These are phyloP conservation scores for Botrytis squamosa DNA, from an alignment of 2,329 filamentous ascomycete genomes.

Conservation along the genomic window DNA sequence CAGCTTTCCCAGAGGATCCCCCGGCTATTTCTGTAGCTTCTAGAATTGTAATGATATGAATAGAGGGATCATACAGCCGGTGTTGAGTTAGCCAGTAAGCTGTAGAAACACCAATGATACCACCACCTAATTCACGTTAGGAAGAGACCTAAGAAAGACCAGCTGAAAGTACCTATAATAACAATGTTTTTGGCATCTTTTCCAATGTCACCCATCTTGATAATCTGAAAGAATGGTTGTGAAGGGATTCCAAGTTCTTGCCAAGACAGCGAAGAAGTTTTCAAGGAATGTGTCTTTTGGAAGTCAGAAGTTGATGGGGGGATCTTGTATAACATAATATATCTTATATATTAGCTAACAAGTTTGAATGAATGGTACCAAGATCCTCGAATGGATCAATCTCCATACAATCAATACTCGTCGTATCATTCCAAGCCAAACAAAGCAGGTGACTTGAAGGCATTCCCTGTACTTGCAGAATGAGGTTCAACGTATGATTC, in stretches of 20 bases:
- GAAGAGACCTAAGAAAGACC: not conserved
- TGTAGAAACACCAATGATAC: constrained; percentile 85
- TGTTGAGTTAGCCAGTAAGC: constrained; percentile 89
- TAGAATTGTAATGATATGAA: constrained; percentile 76
- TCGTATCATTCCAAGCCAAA: not conserved
- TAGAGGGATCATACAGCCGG: constrained; percentile 68
- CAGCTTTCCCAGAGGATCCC: constrained; percentile 88
- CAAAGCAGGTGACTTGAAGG: not conserved
- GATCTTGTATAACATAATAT: not conserved
- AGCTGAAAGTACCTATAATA: constrained; percentile 6
- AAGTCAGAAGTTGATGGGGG: not conserved
- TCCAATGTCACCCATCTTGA: not conserved
- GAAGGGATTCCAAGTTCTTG: not conserved
- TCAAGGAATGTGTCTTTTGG: not conserved
- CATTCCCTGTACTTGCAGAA: not conserved
- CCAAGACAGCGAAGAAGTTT: not conserved
- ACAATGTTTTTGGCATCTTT: not conserved
- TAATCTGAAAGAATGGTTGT: not conserved
- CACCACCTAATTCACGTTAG: constrained; percentile 53
- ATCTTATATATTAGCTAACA: not conserved
- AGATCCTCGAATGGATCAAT: not conserved
- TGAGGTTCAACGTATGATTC: not conserved
- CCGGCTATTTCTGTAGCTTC: constrained; percentile 81
- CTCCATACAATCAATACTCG: not conserved
- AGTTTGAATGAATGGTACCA: not conserved